phyloP scores from a whole-genome alignment of 305 asterid genomes.

The Solanum hybrid region DNA sequence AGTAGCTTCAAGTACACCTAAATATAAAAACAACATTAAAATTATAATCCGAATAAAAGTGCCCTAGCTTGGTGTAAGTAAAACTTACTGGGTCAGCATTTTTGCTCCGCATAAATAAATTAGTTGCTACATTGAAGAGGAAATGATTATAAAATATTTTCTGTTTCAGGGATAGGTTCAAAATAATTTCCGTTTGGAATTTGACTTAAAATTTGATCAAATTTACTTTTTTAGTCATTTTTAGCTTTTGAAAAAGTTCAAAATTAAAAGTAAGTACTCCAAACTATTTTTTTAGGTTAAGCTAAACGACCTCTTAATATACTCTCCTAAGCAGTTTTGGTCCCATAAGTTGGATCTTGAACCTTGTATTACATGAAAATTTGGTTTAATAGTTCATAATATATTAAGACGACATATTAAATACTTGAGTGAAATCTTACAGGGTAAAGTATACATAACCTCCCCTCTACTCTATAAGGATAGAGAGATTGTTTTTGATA shows the following conservation, averaged over 20 bases:
- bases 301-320: background rate
- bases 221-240: background rate
- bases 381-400: background rate
- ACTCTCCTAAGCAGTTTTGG: background rate
- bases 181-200: background rate
- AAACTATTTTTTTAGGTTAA: background rate
- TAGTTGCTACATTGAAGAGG: background rate
- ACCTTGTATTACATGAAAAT: background rate
- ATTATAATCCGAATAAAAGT: background rate
- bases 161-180: background rate
- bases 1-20: slow-evolving; percentile 39
- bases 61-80: background rate
- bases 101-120: background rate
- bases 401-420: background rate
- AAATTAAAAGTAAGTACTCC: background rate
- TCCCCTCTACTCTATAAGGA: fast-evolving
- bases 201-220: background rate
- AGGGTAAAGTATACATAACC: background rate
- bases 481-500: background rate
- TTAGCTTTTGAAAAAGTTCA: background rate
- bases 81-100: background rate
- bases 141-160: too few species aligned
- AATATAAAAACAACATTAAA: background rate
- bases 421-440: background rate
- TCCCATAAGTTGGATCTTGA: background rate